Evolutionary conservation across 106 monocot genomes (phyloP).

Genomic region (Triglochin maritima): DNA sequence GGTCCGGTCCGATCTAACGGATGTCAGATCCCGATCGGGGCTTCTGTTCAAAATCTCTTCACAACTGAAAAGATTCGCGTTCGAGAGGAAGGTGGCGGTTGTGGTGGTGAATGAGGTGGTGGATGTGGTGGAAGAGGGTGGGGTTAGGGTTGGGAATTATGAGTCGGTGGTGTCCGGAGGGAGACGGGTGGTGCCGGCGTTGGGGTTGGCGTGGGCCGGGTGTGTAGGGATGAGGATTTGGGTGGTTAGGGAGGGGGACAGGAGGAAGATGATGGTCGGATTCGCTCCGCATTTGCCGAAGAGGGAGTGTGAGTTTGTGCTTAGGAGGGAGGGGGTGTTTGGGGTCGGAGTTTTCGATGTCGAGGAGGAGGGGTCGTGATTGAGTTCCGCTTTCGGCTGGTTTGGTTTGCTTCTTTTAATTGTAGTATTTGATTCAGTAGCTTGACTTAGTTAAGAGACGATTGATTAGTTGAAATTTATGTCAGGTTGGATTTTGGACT

Average conservation of each 20-base stretch:
- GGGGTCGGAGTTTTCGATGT: constrained; percentile 7
- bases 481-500: no score
- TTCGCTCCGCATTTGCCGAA: constrained; percentile 75
- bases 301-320: constrained; percentile 49
- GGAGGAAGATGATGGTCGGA: constrained; percentile 62
- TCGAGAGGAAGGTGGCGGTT: constrained; percentile 29
- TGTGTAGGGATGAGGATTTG: constrained; percentile 84
- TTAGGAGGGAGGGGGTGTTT: constrained; percentile 42
- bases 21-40: constrained; percentile 35
- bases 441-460: no score
- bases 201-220: constrained; percentile 81
- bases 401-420: no score
- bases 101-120: constrained; percentile 89
- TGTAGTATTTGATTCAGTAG: no score
- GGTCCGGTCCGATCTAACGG: constrained; percentile 61
- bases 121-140: constrained; percentile 38
- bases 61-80: constrained; percentile 55
- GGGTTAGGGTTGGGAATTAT: constrained; percentile 23
- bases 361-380: no score
- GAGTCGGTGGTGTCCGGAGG: constrained; percentile 38
- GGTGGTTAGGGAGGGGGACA: constrained; percentile 37
- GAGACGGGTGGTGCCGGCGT: constrained; percentile 51
- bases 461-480: no score
- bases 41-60: constrained; percentile 54
- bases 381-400: no score